A percentile compares a stretch with the other conserved stretches of the same genome.
Conservation (phyloP, 345 rosid genomes). For the Sonneratia caseolaris region DNA sequence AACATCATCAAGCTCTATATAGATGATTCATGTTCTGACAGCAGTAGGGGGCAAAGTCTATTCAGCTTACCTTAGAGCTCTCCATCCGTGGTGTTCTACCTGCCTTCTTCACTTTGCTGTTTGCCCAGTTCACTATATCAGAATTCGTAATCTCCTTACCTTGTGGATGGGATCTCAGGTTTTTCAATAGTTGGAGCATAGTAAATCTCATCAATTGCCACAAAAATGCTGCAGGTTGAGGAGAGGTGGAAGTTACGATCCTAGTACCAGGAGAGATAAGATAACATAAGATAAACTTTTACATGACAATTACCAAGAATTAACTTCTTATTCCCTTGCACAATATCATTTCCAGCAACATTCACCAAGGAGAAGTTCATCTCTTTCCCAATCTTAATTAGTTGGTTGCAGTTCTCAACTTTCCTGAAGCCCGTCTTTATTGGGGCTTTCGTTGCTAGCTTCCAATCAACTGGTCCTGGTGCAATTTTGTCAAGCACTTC, state of each 20-base stretch:
- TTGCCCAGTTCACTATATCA: constrained; percentile 86
- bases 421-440: constrained; percentile 86
- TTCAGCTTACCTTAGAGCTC: constrained; percentile 69
- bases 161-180: constrained; percentile 78
- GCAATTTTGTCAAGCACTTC: constrained; percentile 74
- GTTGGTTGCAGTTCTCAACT: constrained; percentile 89
- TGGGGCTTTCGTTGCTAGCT: constrained; percentile 70
- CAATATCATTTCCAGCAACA: constrained; percentile 91
- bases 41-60: not conserved
- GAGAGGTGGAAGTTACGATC: constrained; percentile 5
- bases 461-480: constrained; percentile 74
- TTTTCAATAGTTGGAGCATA: constrained; percentile 91
- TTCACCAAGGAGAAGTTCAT: constrained; percentile 82
- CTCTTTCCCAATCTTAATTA: constrained; percentile 62
- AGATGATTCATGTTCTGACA: not conserved
- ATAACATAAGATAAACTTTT: not conserved
- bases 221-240: constrained; percentile 49
- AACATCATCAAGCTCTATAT: constrained; percentile 4
- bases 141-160: constrained; percentile 88
- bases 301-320: constrained; percentile 38
- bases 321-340: constrained; percentile 89
- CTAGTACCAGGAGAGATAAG: not conserved
- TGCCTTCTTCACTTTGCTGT: constrained; percentile 68
- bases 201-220: constrained; percentile 98
- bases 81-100: constrained; percentile 65